Evolutionary conservation across 805 yeast species (phyloP), one percentile per base, ranked within the genome.

Genomic region (Candida khao-thaluensis): DNA sequence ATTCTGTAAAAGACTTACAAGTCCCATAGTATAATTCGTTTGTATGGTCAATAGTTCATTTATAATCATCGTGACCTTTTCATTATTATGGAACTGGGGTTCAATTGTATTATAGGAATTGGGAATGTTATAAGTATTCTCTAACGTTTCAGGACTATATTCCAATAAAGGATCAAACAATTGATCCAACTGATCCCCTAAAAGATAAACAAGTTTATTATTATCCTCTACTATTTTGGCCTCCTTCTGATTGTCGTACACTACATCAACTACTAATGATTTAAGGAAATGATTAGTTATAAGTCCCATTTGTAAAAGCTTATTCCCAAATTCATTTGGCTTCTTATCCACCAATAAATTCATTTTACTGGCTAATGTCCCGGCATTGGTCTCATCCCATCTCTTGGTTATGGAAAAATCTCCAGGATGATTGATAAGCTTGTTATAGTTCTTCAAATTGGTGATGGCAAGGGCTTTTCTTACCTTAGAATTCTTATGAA

Each of bases 81-180:
- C 48, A 7, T 57, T 47, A 11, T 57, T 52, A 17, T 51, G 30
- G 3, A 50, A 32, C 18, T 23, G 29, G 4, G 56, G 47, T 3
- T 28, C 29, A 2, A 30, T 6, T 30, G 44, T 41, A 37, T 53
- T 40, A 34, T 45, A 47, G 0, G 47, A 35, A 1, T 52, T 55
- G 2, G 95, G 95, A 0, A 87, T 79, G 35, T 60, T 69, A 55
- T 91, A 90, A 2, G 76, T 69, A 42, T 74, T 69, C 44, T 84
- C 91, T 26, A 95, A 78, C 21, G 82, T 79, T 59, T 91, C 96
- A 0, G 97, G 98, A 0, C 95, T 85, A 57, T 91, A 91, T 59
- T 90, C 97, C 4, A 86, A 73, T 39, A 89, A 62, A 1, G 97
- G 96, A 53, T 91, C 95, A 59, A 91, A 91, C 26, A 91, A 62